Evolutionary conservation across 345 rosid species (phyloP), one percentile per base, ranked within the genome.

Genomic region (Euphorbia lathyris): DNA sequence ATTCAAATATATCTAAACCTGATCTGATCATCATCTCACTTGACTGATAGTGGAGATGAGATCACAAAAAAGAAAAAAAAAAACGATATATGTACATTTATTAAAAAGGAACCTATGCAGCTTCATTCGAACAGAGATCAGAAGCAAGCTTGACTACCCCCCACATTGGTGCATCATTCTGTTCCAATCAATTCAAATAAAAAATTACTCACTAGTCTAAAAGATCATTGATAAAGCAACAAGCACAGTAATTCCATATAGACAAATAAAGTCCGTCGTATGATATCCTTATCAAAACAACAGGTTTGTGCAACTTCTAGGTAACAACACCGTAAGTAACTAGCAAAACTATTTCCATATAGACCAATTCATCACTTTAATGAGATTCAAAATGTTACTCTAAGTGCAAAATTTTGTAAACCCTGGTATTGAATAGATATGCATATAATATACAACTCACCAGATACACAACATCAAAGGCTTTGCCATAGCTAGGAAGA

Each of bases 81-180:
- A n/a, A n/a, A n/a, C n/a, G n/a, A 26, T 6, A 23, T 7, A 25
- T 23, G 6, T 2, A 32, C 53, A 51, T 40, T 50, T 16, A 20
- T 23, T 40, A 17, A 58, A 14, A 45, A 27, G 57, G 67, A 68
- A 72, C 36, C 65, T 74, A 75, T 59, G 66, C 65, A 58, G 60
- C 72, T 70, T 79, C 83, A 19, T 74, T 50, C 43, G 88, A 76
- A 71, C 83, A 87, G 12, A 92, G 71, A 71, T 78, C 80, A 68
- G 84, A 68, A 53, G 79, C 92, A 79, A 90, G 90, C 43, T 87
- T 80, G 68, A 83, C 77, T 67, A 84, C 89, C 69, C 85, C 96
- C 86, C 77, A 80, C 90, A 92, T 87, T 8, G 98, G 85, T 47
- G 88, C 85, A 73, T 92, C 98, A 79, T 86, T 83, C 97, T 88